Evolutionary conservation across 2,329 filamentous ascomycete species (phyloP).

Genomic region (Diaporthe eres): DNA sequence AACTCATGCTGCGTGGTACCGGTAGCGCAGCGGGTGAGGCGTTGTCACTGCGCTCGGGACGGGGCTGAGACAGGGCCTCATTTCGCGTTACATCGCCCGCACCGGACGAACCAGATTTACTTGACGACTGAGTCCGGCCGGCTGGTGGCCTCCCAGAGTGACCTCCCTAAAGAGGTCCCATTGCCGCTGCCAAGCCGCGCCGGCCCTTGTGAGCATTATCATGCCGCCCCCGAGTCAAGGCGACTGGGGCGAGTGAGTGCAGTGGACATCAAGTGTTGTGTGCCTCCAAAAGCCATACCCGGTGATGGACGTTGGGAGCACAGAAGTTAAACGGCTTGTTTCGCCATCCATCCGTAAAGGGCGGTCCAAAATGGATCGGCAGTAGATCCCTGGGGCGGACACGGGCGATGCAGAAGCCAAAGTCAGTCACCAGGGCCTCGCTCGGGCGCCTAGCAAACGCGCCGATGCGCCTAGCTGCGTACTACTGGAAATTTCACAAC

Average conservation of each 20-base stretch:
- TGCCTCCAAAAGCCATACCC: not conserved
- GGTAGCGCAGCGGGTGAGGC: slow-evolving; percentile 7
- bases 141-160: slow-evolving; percentile 23
- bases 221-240: not conserved
- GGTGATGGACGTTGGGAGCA: not conserved
- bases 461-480: not conserved
- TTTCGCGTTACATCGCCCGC: slow-evolving; percentile 29
- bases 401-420: not conserved
- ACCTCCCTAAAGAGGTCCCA: slow-evolving; percentile 25
- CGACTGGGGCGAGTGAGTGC: not conserved
- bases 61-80: slow-evolving; percentile 13
- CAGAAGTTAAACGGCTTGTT: not conserved
- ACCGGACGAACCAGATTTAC: slow-evolving; percentile 13
- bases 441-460: not conserved
- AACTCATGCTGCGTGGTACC: not conserved
- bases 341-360: not conserved
- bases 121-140: not conserved
- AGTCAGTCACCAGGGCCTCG: not conserved
- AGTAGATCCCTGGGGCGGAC: not conserved
- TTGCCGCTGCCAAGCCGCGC: slow-evolving; percentile 28
- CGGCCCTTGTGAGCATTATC: slow-evolving; percentile 14
- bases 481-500: slow-evolving; percentile 6
- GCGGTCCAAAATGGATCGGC: not conserved
- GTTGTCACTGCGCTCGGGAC: slow-evolving; percentile 5
- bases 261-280: not conserved